phyloP scores from a whole-genome alignment of 345 rosid species.

The Schrenkiella parvula region DNA sequence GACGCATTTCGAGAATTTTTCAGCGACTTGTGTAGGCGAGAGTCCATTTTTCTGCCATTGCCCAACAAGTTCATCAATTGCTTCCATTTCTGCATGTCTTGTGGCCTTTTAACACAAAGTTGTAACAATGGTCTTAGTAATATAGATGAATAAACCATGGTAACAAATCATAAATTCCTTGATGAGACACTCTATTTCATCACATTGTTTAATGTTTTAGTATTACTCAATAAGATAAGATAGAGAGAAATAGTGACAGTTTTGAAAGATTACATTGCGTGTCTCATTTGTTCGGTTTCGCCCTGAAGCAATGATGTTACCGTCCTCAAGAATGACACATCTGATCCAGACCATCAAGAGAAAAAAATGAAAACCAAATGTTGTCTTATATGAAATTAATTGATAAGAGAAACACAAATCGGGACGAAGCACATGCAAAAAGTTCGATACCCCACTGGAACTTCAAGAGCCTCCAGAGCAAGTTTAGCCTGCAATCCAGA shows the following conservation, averaged over 20 bases:
- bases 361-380: background rate
- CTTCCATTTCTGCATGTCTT: constrained; percentile 97
- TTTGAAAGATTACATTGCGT: constrained; percentile 40
- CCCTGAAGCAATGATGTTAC: constrained; percentile 55
- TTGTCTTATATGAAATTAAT: background rate
- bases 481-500: constrained; percentile 53
- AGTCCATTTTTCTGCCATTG: constrained; percentile 60
- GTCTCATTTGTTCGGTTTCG: constrained; percentile 61
- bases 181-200: background rate
- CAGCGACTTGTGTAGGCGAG: constrained; percentile 51
- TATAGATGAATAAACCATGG: background rate
- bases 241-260: background rate
- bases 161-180: background rate
- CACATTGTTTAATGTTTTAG: background rate
- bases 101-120: constrained; percentile 46
- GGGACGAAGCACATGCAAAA: background rate
- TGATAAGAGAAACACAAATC: background rate
- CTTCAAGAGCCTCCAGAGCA: constrained; percentile 76
- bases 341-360: constrained; percentile 33
- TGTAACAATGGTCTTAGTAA: background rate
- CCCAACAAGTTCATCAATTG: constrained; percentile 62
- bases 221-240: background rate
- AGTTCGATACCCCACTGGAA: constrained; percentile 63
- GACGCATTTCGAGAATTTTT: constrained; percentile 52
- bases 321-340: constrained; percentile 51